Conservation (phyloP, 129 eudicot genomes). For the Sambucus nigra region DNA sequence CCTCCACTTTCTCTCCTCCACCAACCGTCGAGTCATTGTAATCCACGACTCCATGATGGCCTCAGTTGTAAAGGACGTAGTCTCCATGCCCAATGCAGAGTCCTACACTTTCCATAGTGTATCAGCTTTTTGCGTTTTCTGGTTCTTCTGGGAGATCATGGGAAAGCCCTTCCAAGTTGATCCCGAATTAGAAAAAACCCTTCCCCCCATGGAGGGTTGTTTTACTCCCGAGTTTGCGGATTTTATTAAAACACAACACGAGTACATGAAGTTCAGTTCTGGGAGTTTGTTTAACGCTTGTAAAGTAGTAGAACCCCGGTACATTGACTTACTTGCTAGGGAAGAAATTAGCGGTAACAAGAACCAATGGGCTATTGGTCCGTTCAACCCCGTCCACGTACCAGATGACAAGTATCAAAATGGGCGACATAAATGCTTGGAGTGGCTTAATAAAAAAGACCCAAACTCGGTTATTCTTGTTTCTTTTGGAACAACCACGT, state of each 20-base stretch:
- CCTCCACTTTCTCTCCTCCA: conserved; percentile 20
- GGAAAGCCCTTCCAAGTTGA: conserved; percentile 25
- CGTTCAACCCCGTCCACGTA: conserved; percentile 27
- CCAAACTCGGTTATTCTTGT: conserved; percentile 34
- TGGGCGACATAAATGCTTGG: conserved; percentile 17
- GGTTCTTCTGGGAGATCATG: conserved; percentile 20
- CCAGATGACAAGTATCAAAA: neutral
- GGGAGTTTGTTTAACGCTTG: conserved; percentile 48
- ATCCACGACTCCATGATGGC: conserved; percentile 58
- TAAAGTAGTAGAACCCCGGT: conserved; percentile 26
- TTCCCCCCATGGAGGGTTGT: conserved; percentile 24
- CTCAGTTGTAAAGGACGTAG: conserved; percentile 44
- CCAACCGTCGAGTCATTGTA: conserved; percentile 30
- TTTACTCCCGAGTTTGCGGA: conserved; percentile 18
- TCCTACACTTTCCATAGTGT: conserved; percentile 40
- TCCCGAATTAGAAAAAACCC: conserved; percentile 1
- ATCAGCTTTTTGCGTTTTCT: conserved; percentile 31
- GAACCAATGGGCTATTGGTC: conserved; percentile 41
- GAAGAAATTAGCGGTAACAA: conserved; percentile 11
- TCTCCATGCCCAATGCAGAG: conserved; percentile 39
- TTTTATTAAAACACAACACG: conserved; percentile 16
- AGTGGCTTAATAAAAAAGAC: conserved; percentile 38
- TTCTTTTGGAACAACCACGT: conserved; percentile 42
- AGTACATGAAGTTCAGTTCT: conserved; percentile 11
- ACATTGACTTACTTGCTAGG: conserved; percentile 23